Base-by-base conservation (phyloP, 371 early-diverging fungal species). In the Haplosporangium sp. region DNA sequence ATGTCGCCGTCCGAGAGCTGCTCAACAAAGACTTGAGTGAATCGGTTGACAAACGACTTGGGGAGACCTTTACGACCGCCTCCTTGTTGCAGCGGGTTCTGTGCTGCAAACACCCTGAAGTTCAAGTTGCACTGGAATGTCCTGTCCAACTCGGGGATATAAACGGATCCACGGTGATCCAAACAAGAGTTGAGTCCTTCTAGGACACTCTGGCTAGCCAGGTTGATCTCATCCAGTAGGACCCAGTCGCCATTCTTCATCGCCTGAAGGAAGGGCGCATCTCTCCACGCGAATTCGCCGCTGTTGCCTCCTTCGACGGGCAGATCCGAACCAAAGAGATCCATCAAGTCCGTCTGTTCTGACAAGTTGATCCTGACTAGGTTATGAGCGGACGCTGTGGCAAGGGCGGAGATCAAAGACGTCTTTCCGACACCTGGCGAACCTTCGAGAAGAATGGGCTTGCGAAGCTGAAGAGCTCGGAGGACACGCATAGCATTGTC, bases 41-140 rank as follows among this genome's bases (percentile, higher is more conserved):
- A 99, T 45, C 99, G 91, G 82, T 99, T 99, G 54, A 98, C 90
- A 83, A 99, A 99, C 16, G 97, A 97, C 67, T 95, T 95, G 13
- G 99, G 99, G 21, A 99, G 88, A 45, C 98, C 97, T 81, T 99
- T 99, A 59, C 99, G 93, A 23, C 99, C 99, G 69, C 99, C 99
- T 69, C 96, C 96, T 81, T 97, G 96, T 54, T 91, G 90, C 42
- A 96, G 87, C 23, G 99, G 99, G 81, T 99, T 99, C 85, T 99
- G 98, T 3, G 99, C 99, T 58, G 95, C 99, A 88, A 99, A 99
- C 0, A 99, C 95, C 21, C 97, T 86, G 86, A 98, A 99, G 14
- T 92, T 92, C 10, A 84, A 83, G 52, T 92, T 88, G 69, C 95
- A 93, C 48, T 86, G 83, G 64, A 97, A 98, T 58, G 89, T 88